phyloP scores from a whole-genome alignment of 176 grass and related monocot species.

The Carex myosuroides region DNA sequence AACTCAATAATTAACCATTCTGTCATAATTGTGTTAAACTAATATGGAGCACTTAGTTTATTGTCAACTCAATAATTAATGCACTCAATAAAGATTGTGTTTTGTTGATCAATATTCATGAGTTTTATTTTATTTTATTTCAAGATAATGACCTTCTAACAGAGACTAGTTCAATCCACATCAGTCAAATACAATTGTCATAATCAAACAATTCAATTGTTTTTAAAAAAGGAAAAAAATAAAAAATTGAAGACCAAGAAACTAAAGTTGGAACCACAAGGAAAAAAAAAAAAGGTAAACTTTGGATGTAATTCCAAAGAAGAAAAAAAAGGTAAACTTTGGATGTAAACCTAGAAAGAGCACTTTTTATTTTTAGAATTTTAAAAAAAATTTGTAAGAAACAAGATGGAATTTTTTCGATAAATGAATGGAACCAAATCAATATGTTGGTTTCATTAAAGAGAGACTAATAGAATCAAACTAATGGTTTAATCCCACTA shows the following conservation, averaged over 20 bases:
- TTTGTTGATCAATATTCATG: neutral
- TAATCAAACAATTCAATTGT: neutral
- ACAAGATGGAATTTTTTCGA: too few relatives aligned
- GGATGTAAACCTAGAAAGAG: neutral
- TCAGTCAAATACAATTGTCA: neutral
- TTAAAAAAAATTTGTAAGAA: too few relatives aligned
- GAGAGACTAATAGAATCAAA: too few relatives aligned
- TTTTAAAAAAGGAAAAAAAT: neutral
- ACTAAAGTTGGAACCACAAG: neutral
- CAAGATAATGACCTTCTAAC: neutral
- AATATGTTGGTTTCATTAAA: too few relatives aligned
- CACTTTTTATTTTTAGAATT: too few relatives aligned
- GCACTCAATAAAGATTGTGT: neutral
- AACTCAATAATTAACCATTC: neutral
- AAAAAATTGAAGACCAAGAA: neutral
- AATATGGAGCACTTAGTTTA: too few relatives aligned
- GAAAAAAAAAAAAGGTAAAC: neutral
- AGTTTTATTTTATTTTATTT: neutral
- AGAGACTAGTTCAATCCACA: neutral
- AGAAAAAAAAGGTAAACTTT: too few relatives aligned
- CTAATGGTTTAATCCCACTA: too few relatives aligned
- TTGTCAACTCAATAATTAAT: too few relatives aligned
- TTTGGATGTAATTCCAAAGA: too few relatives aligned
- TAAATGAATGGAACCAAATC: too few relatives aligned
- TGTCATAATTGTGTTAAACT: neutral